These are phyloP conservation scores for Phalaenopsis equestris DNA, from an alignment of 106 monocot genomes.

Conservation along the genomic window DNA sequence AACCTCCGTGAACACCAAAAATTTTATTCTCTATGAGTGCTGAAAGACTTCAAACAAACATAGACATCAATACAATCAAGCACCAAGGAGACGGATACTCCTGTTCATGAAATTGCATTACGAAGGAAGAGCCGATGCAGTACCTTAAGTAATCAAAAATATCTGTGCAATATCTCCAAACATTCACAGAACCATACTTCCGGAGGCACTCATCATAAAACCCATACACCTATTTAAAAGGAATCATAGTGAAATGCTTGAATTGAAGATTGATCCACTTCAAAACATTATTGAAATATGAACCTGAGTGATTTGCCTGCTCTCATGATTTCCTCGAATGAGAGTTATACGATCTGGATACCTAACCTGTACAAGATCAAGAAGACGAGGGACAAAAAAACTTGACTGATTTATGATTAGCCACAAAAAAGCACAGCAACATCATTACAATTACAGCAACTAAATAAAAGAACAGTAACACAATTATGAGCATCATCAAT, in stretches of 20 bases:
- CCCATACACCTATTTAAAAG: conserved; percentile 71
- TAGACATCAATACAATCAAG: background rate
- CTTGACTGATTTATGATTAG: background rate
- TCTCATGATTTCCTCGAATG: conserved; percentile 97
- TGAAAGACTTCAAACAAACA: conserved; percentile 50
- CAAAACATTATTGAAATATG: background rate
- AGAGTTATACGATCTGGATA: conserved; percentile 97
- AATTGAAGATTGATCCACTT: background rate
- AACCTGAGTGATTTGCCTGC: conserved; percentile 98
- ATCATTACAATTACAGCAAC: background rate
- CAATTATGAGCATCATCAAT: background rate
- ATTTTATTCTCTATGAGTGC: conserved; percentile 92
- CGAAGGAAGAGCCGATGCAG: background rate
- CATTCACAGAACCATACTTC: conserved; percentile 98
- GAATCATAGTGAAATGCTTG: conserved; percentile 2
- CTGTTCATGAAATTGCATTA: background rate
- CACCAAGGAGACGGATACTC: background rate
- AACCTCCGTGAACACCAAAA: conserved; percentile 94
- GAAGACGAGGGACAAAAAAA: background rate
- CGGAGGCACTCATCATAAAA: conserved; percentile 99
- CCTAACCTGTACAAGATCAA: conserved; percentile 52
- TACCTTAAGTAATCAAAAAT: conserved; percentile 98
- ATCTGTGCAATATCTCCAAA: conserved; percentile 99
- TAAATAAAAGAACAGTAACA: background rate
- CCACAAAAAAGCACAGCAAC: background rate